Evolutionary conservation across 768 basidiomycete species (phyloP).

Genomic region (Neoboletus magnificus): DNA sequence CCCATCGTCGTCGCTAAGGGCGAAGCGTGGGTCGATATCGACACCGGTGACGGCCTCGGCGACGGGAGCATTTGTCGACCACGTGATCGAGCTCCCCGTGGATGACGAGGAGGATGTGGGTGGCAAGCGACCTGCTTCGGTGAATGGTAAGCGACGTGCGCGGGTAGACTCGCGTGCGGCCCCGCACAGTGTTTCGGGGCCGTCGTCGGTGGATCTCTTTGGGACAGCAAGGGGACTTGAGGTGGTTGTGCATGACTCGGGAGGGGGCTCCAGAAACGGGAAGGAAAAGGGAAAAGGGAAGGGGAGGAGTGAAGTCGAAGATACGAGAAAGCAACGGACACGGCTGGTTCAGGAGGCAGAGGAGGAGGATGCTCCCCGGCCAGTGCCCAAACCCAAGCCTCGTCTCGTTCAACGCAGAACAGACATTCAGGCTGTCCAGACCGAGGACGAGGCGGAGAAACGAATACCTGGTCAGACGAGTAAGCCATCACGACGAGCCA

Average conservation of each 20-base stretch:
- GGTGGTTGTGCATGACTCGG: background rate
- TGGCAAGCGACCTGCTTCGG: background rate
- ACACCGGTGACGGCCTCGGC: background rate
- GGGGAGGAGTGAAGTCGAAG: background rate
- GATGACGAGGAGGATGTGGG: constrained; percentile 11
- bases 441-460: background rate
- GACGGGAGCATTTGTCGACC: constrained; percentile 17
- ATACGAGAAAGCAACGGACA: background rate
- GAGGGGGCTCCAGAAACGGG: background rate
- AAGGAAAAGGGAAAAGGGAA: background rate
- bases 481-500: background rate
- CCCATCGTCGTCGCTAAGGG: background rate
- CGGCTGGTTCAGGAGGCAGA: background rate
- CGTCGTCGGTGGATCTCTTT: constrained; percentile 3
- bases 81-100: constrained; percentile 21
- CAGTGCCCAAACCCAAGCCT: background rate
- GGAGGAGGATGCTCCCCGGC: background rate
- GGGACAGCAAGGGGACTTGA: background rate
- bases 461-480: background rate
- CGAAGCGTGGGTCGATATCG: background rate
- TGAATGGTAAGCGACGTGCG: background rate
- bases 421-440: background rate
- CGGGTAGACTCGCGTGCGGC: background rate
- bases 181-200: background rate
- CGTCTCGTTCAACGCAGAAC: constrained; percentile 1